Evolutionary conservation across 805 yeast genomes (phyloP), one percentile per base, ranked within the genome.

Genomic region (Starmerella etchellsii): DNA sequence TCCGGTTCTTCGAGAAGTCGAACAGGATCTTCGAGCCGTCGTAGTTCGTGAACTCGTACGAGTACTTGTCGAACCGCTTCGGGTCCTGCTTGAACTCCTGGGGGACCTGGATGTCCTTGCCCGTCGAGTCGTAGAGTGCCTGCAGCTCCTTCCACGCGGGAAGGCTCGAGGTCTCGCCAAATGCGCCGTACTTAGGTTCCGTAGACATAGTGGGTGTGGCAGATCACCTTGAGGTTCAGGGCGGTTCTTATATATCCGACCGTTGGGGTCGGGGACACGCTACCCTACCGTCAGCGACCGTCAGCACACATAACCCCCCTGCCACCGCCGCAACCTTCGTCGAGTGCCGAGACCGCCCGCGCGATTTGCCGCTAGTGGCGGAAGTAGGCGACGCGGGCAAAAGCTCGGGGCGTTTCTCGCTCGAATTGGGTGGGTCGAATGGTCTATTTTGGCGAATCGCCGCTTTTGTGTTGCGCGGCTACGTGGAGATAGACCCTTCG

Each of bases 1-100:
- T 70, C 62, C 91, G 71, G 67, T 91, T 91, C 74, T 91, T 91
- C 55, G 95, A 82, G 72, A 79, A 91, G 64, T 91, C 99, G 58
- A 88, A 91, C 55, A 88, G 67, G 59, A 91, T 81, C 67, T 85
- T 69, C 42, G 94, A 81, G 36, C 80, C 84, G 59, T 88, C 96
- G 62, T 59, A 81, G 70, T 88, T 91, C 54, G 68, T 68, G 65
- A 85, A 84, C 44, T 81, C 76, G 60, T 73, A 74, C 51, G 91
- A 73, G 61, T 70, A 78, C 63, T 81, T 84, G 48, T 66, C 71
- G 57, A 78, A 84, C 62, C 98, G 76, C 47, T 69, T 55, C 19
- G 81, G 61, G 63, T 91, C 95, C 52, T 71, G 65, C 38, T 69
- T 64, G 62, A 91, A 91, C 54, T 81, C 91, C 34, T 78, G 79